Percentiles rank a stretch among this genome's conserved stretches.
phyloP scores from a whole-genome alignment of 305 asterid species.

The Fraxinus xanthoxyloides region DNA sequence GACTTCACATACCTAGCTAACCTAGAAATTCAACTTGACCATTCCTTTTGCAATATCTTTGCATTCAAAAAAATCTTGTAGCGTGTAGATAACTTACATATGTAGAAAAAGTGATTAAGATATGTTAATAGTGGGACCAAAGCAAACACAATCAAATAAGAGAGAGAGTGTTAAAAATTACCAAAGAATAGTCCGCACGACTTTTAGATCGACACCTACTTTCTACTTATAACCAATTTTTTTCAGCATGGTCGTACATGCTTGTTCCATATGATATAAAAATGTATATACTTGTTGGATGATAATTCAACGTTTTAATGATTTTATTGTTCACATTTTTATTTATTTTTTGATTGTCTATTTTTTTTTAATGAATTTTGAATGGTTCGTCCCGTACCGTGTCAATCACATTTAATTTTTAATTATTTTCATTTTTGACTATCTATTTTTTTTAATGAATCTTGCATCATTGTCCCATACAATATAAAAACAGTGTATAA shows the following conservation, averaged over 20 bases:
- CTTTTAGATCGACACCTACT: neutral
- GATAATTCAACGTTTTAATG: neutral
- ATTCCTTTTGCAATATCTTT: neutral
- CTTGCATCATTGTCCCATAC: neutral
- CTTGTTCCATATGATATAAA: neutral
- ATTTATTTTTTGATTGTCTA: neutral
- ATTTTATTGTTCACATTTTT: neutral
- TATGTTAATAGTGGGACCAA: neutral
- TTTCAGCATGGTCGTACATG: neutral
- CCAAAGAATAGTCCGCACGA: neutral
- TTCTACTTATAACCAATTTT: neutral
- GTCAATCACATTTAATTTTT: neutral
- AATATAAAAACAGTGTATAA: neutral
- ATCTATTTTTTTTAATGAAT: neutral
- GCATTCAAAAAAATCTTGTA: neutral
- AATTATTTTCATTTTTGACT: neutral
- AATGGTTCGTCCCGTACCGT: neutral
- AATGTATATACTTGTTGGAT: neutral
- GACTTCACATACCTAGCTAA: neutral
- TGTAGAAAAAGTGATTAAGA: neutral
- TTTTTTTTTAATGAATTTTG: neutral
- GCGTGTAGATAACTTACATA: neutral
- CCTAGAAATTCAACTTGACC: neutral
- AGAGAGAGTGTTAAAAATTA: neutral
- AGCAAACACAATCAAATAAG: neutral